phyloP scores from a whole-genome alignment of 108 stramenopile genomes.

The Skeletonema tropicum region DNA sequence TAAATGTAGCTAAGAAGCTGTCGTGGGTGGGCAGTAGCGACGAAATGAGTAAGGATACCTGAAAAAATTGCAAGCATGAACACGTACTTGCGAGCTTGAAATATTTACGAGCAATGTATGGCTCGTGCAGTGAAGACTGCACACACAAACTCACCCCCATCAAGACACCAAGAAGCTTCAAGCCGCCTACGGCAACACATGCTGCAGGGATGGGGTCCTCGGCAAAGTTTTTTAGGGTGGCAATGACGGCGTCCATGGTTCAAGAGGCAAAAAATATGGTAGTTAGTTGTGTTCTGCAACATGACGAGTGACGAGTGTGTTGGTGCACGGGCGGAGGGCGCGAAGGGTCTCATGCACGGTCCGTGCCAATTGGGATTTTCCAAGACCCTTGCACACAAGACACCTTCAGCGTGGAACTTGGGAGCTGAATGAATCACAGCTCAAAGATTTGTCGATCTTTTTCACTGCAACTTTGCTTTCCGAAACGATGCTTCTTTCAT shows the following conservation, averaged over 20 bases:
- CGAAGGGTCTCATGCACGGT: too few relatives aligned
- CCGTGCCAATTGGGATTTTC: too few relatives aligned
- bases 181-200: constrained; percentile 32
- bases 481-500: background rate
- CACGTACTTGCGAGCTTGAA: background rate
- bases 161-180: constrained; percentile 27
- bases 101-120: too few relatives aligned
- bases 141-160: constrained; percentile 36
- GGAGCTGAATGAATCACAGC: background rate
- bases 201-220: constrained; percentile 42
- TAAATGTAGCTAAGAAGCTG: constrained; percentile 60
- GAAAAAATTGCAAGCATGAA: too few relatives aligned
- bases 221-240: constrained; percentile 26
- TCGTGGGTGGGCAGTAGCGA: background rate
- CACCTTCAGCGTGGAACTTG: background rate
- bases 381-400: too few relatives aligned
- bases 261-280: background rate
- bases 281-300: too few relatives aligned
- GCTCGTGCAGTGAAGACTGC: background rate
- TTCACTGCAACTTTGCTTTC: constrained; percentile 4
- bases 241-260: constrained; percentile 20
- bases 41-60: background rate
- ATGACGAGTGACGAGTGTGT: too few relatives aligned
- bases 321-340: too few relatives aligned
- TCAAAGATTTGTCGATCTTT: constrained; percentile 1